Percentiles rank a stretch among this genome's conserved stretches.
Conservation (phyloP, 306 rosid species). For the Prunus dulcis region DNA sequence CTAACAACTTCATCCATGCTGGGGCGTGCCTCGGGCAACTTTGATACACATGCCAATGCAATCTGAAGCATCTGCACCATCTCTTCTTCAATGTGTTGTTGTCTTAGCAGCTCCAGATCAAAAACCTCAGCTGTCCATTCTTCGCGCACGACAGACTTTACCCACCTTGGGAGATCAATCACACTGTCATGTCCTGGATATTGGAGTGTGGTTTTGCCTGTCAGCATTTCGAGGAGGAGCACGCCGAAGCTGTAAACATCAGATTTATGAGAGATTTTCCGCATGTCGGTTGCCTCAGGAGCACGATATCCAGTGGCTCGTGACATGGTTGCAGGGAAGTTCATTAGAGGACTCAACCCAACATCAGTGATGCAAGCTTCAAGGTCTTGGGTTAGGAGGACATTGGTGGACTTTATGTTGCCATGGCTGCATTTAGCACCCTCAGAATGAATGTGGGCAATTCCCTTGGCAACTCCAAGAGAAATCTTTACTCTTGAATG, state of each 20-base stretch:
- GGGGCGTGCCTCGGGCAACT: constrained; percentile 62
- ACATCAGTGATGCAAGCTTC: constrained; percentile 60
- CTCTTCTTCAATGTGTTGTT: constrained; percentile 63
- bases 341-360: constrained; percentile 60
- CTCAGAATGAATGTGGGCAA: constrained; percentile 59
- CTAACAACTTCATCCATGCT: constrained; percentile 50
- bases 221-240: constrained; percentile 71
- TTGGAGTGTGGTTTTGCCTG: constrained; percentile 58
- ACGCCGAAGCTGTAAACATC: constrained; percentile 83
- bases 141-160: constrained; percentile 74
- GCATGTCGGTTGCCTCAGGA: constrained; percentile 60
- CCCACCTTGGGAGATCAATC: constrained; percentile 87
- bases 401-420: constrained; percentile 71
- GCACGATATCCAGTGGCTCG: constrained; percentile 61
- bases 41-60: constrained; percentile 60
- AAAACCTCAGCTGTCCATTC: constrained; percentile 92
- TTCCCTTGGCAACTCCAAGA: constrained; percentile 58
- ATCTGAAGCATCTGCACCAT: constrained; percentile 89
- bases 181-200: constrained; percentile 53
- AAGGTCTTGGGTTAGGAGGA: constrained; percentile 58
- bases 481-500: constrained; percentile 62
- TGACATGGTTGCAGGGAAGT: constrained; percentile 50
- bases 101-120: constrained; percentile 64
- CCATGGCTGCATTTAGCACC: constrained; percentile 68
- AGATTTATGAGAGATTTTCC: constrained; percentile 56